Base-by-base conservation (phyloP, 1,139 yeast genomes). In the Casaregolazyma suthepensis region DNA sequence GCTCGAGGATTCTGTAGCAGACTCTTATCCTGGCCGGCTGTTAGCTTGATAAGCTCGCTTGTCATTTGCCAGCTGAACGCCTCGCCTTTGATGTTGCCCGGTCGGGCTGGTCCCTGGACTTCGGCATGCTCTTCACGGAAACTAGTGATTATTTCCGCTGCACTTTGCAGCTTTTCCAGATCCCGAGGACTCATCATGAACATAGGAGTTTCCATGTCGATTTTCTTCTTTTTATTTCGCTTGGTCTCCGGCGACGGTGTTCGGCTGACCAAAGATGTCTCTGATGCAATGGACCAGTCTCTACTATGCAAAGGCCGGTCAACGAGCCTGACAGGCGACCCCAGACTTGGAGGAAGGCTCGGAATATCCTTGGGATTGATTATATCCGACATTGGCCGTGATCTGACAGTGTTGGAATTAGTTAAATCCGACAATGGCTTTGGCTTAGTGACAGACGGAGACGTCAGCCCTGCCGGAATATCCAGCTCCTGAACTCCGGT, bases 31-130 rank as follows among this genome's bases (percentile, higher is more conserved):
- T 7, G 35, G 18, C 23, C 31, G 46, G 52, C 5, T 51, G 56
- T 2, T 15, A 52, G 19, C 26, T 52, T 48, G 37, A 64, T 49
- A 17, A 64, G 51, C 26, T 63, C 66, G 12, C 63, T 56, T 7
- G 67, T 59, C 67, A 63, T 64, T 53, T 58, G 53, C 68, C 68
- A 65, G 1, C 67, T 64, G 42, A 64, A 52, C 4, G 61, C 58
- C 2, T 65, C 60, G 4, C 66, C 67, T n/a, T 57, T 52, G 17
- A 63, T 60, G 17, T 62, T 51, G 15, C 63, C 64, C 1, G 64
- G 64, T 10, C 64, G 50, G 12, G 43, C 38, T 3, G 65, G 64
- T 1, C 65, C 66, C 10, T 54, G 46, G 9, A 40, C 17, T 4
- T 37, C 52, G 7, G 2, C 2, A 18, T 46, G 46, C 23, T 23